phyloP scores from a whole-genome alignment of 2,329 filamentous ascomycete species.

The Pleoardoris graminearum region DNA sequence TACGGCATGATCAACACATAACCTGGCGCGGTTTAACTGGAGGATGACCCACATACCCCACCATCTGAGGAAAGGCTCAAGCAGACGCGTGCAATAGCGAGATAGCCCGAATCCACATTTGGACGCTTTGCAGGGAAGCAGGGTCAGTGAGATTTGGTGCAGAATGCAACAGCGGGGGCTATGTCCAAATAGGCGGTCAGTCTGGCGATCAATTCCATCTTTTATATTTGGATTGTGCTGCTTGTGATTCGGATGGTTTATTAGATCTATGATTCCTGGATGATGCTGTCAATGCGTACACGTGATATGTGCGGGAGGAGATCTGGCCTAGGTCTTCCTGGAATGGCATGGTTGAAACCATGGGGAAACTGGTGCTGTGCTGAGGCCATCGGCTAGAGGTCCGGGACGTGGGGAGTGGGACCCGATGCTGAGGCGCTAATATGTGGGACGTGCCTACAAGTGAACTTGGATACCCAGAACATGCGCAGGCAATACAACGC shows the following conservation, averaged over 20 bases:
- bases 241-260: not conserved
- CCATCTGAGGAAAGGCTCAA: not conserved
- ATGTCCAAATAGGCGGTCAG: too few species aligned
- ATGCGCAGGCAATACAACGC: not conserved
- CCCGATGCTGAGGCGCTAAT: conserved; percentile 1
- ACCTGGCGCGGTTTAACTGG: not conserved
- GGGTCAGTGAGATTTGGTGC: too few species aligned
- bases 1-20: not conserved
- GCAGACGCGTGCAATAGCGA: not conserved
- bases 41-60: not conserved
- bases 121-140: not conserved
- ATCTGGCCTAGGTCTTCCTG: not conserved
- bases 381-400: not conserved
- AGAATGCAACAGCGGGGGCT: not conserved
- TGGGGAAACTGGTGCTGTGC: not conserved
- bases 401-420: not conserved
- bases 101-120: not conserved
- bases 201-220: too few species aligned
- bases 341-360: not conserved
- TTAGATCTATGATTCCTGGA: not conserved
- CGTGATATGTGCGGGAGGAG: not conserved
- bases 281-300: not conserved
- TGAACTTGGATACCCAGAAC: not conserved
- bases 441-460: not conserved
- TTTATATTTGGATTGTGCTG: too few species aligned